Evolutionary conservation across 257 asterid genomes (phyloP).

Genomic region (Rehmannia glutinosa): DNA sequence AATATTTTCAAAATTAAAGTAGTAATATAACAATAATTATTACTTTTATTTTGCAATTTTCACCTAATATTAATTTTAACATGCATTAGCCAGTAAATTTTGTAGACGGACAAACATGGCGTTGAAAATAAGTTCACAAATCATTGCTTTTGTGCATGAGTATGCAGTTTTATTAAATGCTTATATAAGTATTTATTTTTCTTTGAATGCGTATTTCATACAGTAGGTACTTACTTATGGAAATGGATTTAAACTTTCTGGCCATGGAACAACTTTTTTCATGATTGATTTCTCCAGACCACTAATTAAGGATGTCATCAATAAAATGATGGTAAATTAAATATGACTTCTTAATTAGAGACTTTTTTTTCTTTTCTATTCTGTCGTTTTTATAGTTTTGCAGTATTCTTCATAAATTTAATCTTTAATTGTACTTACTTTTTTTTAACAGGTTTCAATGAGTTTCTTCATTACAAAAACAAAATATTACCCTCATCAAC

Average conservation of each 20-base stretch:
- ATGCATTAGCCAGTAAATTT: too few relatives aligned
- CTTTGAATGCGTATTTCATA: constrained; percentile 3
- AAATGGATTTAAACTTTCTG: constrained; percentile 9
- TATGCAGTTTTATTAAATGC: constrained; percentile 10
- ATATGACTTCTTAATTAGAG: constrained; percentile 8
- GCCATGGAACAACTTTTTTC: not conserved
- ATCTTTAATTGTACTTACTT: too few relatives aligned
- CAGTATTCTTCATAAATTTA: not conserved
- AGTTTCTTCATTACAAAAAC: too few relatives aligned
- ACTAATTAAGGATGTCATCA: constrained; percentile 16
- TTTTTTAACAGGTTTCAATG: too few relatives aligned
- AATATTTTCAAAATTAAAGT: too few relatives aligned
- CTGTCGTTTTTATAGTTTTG: not conserved
- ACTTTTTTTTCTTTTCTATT: not conserved
- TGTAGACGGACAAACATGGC: not conserved
- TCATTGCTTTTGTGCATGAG: constrained; percentile 20
- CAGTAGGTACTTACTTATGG: not conserved
- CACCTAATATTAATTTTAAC: too few relatives aligned
- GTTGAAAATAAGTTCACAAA: constrained; percentile 6
- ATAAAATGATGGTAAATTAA: constrained; percentile 1
- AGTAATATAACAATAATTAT: too few relatives aligned
- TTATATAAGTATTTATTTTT: not conserved
- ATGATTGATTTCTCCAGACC: not conserved
- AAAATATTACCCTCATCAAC: too few relatives aligned
- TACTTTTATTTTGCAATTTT: too few relatives aligned